Base-by-base conservation (phyloP, 1,139 yeast genomes). In the Diutina scorzettiae region DNA sequence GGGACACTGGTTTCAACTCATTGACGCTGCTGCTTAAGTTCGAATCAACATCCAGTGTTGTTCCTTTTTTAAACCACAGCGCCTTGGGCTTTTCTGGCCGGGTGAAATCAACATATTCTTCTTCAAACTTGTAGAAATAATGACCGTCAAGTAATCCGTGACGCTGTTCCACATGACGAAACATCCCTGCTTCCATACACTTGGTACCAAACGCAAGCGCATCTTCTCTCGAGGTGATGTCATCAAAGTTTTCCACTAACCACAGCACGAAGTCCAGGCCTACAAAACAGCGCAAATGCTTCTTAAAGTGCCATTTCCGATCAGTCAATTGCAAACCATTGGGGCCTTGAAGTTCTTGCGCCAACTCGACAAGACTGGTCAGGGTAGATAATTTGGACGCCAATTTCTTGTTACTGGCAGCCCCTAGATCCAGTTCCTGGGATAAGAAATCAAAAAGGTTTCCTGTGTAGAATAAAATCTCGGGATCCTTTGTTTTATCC, bases 61-160 rank as follows among this genome's bases (percentile, higher is more conserved):
- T 14, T 6, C 19, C 19, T 14, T 34, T 34, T 16, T 34, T 34
- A 12, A 34, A 34, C 39, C 39, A 34, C 39, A 23, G 27, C 5
- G 27, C 28, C 14, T 21, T 20, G 20, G 39, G 39, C 25, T 34
- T 21, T 5, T 34, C 39, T 6, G 33, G 31, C 6, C 33, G 54
- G 12, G 60, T 51, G 40, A 59, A 58, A 43, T 66, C 72, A 11
- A 65, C 59, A 51, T 71, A 81, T 37, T 80, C 81, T 1, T 73
- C 74, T 32, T 72, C 72, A 43, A 89, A 59, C 49, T 78, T 81
- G 55, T 91, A 91, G 56, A 89, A 89, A 56, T 87, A 91, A 55
- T 91, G 89, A 0, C 98, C 98, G 61, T 89, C 95, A 43, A 87
- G 62, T 48, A 91, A 84, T 2, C 82, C 77, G 54, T 91, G 97